Percentiles rank a stretch among this genome's conserved stretches.
Evolutionary conservation across 2,329 filamentous ascomycete species (phyloP).

Genomic region (Drechslerella coelobrocha): DNA sequence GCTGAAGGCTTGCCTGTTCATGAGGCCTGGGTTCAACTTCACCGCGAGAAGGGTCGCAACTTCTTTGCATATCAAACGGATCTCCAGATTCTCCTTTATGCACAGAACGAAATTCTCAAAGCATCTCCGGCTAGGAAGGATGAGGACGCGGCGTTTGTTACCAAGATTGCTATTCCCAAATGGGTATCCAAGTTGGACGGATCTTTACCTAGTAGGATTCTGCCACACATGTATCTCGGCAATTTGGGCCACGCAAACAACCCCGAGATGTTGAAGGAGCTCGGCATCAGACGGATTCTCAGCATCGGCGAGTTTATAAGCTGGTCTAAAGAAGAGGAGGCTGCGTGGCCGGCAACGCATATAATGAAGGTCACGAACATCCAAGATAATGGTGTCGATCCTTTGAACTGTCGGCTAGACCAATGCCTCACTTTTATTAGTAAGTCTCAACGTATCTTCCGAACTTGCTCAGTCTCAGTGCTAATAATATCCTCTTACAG

Average conservation of each 20-base stretch:
- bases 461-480: background rate
- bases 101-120: conserved; percentile 53
- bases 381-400: conserved; percentile 96
- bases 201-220: conserved; percentile 83
- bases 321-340: conserved; percentile 75
- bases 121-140: conserved; percentile 43
- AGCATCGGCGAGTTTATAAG: conserved; percentile 88
- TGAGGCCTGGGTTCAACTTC: conserved; percentile 85
- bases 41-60: conserved; percentile 80
- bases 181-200: conserved; percentile 89
- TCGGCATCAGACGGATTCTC: conserved; percentile 86
- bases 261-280: conserved; percentile 75
- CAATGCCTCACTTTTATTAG: conserved; percentile 90
- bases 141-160: conserved; percentile 25
- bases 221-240: conserved; percentile 95
- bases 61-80: conserved; percentile 97
- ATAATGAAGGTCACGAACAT: conserved; percentile 82
- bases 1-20: conserved; percentile 80
- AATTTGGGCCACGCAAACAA: conserved; percentile 95
- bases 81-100: conserved; percentile 64
- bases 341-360: conserved; percentile 78
- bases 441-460: conserved; percentile 61
- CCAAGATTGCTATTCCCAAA: conserved; percentile 64
- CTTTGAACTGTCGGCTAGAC: conserved; percentile 82
- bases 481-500: conserved; percentile 61